Base-by-base conservation (phyloP, 148 eudicot genomes). In the Silene latifolia region DNA sequence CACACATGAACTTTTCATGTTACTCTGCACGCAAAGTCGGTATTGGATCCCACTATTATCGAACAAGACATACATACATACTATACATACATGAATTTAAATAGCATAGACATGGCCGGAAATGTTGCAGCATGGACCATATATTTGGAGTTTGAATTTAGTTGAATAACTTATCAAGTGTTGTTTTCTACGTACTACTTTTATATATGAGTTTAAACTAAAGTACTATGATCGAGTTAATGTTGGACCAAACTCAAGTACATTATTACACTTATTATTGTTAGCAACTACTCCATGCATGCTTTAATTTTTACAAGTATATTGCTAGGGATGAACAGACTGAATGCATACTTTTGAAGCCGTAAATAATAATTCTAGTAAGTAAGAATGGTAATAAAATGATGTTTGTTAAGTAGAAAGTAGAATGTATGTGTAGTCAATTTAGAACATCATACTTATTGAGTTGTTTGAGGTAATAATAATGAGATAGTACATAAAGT, bases 181-280 rank as follows among this genome's bases (percentile, higher is more conserved):
- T 14, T 35, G 19, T 67, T 46, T 24, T 71, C 27, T 25, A n/a
- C n/a, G n/a, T n/a, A n/a, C n/a, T n/a, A 20, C 14, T 68, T 10
- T 21, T 46, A 4, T n/a, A n/a, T n/a, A 19, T 4, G 27, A 68
- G 27, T 46, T 68, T 21, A 4, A 42, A 69, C n/a, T 53, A 74
- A 69, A 46, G 74, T 76, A 76, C 79, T n/a, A 75, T 39, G n/a
- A n/a, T 27, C 29, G 60, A 69, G 59, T 76, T 42, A 69, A 68
- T 69, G 78, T 76, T 76, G 60, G 64, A 42, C 8, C 47, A 69
- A 76, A 76, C 63, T 68, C 60, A 11, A 76, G 78, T 67, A 75
- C 62, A 18, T 4, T 46, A 18, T 4, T 46, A 10, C 72, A 69
- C 32, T 46, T 23, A 23, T 62, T 62, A 23, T 62, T 62, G 27